Percentiles rank a stretch among this genome's conserved stretches.
These are phyloP conservation scores for Chrysopogon serrulatus DNA, from an alignment of 176 grass and related monocot species.

Conservation along the genomic window DNA sequence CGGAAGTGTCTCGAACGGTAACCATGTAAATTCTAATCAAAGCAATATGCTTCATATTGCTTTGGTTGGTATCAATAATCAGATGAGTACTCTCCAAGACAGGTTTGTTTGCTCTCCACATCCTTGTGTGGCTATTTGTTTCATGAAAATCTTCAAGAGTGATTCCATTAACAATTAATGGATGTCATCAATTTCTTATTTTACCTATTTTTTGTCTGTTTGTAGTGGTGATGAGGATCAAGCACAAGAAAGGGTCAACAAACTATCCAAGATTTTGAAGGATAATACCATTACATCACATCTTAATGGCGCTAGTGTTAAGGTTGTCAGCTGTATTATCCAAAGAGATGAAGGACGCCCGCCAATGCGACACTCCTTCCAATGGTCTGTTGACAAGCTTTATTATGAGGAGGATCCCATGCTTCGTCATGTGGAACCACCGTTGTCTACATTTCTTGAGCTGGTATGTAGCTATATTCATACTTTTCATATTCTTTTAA, in stretches of 20 bases:
- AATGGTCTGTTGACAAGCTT: conserved; percentile 75
- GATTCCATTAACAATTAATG: not conserved
- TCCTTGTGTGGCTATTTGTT: conserved; percentile 23
- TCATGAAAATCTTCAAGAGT: conserved; percentile 1
- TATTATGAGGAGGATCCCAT: conserved; percentile 96
- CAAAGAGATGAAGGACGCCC: conserved; percentile 96
- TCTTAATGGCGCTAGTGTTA: conserved; percentile 68
- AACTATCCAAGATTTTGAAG: conserved; percentile 94
- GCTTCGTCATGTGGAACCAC: conserved; percentile 95
- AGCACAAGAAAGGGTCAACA: conserved; percentile 93
- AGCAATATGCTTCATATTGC: conserved; percentile 96
- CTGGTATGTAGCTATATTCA: conserved; percentile 54
- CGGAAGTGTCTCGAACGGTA: conserved; percentile 34
- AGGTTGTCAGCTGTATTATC: conserved; percentile 92
- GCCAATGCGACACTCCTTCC: conserved; percentile 96
- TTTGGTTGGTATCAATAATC: conserved; percentile 98
- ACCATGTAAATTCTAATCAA: conserved; percentile 34
- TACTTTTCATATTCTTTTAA: not conserved
- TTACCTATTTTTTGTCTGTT: conserved; percentile 26
- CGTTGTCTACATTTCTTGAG: conserved; percentile 92
- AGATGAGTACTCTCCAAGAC: conserved; percentile 97
- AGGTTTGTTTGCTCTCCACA: conserved; percentile 49
- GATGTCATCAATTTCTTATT: conserved; percentile 15
- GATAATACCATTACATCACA: conserved; percentile 68
- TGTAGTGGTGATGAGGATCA: conserved; percentile 98